Evolutionary conservation across 2,329 filamentous ascomycete genomes (phyloP).

Genomic region (Mollisia scopiformis): DNA sequence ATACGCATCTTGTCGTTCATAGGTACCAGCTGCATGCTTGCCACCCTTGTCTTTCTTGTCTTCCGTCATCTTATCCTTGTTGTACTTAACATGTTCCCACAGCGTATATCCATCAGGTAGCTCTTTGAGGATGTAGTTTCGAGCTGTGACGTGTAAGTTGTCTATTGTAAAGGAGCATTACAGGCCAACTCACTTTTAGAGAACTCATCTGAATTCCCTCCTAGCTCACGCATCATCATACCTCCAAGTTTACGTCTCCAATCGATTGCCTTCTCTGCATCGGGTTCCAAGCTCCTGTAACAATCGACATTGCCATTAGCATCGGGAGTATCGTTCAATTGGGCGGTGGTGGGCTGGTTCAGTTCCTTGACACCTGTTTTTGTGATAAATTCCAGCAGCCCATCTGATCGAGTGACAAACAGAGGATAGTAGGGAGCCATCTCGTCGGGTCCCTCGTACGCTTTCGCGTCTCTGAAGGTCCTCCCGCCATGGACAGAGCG

Average conservation of each 20-base stretch:
- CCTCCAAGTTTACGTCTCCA: slow-evolving; percentile 61
- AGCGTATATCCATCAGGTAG: slow-evolving; percentile 60
- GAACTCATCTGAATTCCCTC: slow-evolving; percentile 36
- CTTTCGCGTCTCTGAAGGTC: no score
- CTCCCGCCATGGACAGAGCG: no score
- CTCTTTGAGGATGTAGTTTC: slow-evolving; percentile 52
- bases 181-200: no score
- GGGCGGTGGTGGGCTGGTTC: slow-evolving; percentile 53
- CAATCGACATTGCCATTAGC: slow-evolving; percentile 56
- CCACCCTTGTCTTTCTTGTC: slow-evolving; percentile 45
- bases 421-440: slow-evolving; percentile 33
- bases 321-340: slow-evolving; percentile 54
- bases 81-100: slow-evolving; percentile 60
- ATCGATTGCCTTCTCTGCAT: slow-evolving; percentile 56
- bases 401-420: slow-evolving; percentile 33
- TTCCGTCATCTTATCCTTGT: slow-evolving; percentile 42
- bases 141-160: slow-evolving; percentile 29
- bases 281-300: slow-evolving; percentile 52
- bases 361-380: slow-evolving; percentile 38
- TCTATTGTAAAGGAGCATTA: neutral
- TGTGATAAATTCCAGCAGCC: slow-evolving; percentile 25
- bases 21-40: slow-evolving; percentile 46
- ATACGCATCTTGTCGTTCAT: slow-evolving; percentile 61
- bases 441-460: no score
- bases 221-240: slow-evolving; percentile 57